These are phyloP conservation scores for Suhomyces chickasaworum DNA, from an alignment of 1,139 yeast species.

Conservation along the genomic window DNA sequence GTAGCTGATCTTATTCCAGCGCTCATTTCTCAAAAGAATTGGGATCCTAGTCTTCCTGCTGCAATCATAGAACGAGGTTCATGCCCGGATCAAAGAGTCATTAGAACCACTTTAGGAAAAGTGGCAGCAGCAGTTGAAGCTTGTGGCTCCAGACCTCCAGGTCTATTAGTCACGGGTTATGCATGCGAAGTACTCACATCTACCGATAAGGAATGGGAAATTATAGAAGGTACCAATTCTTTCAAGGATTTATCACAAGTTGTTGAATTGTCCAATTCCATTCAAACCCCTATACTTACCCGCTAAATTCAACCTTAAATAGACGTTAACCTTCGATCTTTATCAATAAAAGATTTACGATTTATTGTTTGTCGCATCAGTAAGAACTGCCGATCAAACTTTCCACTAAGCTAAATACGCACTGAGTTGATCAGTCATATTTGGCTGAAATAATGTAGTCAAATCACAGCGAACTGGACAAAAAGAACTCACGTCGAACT, in stretches of 20 bases:
- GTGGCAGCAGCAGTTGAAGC: constrained; percentile 73
- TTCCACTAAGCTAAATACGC: too few relatives aligned
- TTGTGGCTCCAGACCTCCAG: constrained; percentile 94
- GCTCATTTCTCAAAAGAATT: constrained; percentile 52
- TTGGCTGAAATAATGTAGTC: too few relatives aligned
- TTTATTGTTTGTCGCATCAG: too few relatives aligned
- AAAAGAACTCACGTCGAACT: too few relatives aligned
- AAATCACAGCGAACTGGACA: too few relatives aligned
- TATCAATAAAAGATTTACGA: too few relatives aligned
- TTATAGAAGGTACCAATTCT: constrained; percentile 58
- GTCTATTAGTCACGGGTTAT: constrained; percentile 78
- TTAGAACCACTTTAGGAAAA: constrained; percentile 67
- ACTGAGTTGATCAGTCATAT: too few relatives aligned
- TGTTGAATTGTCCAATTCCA: not conserved
- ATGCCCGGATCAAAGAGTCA: constrained; percentile 88
- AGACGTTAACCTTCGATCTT: not conserved
- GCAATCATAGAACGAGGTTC: constrained; percentile 90
- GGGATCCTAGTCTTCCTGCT: constrained; percentile 77
- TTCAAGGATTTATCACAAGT: not conserved
- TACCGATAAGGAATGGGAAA: constrained; percentile 45
- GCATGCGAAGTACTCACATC: constrained; percentile 65
- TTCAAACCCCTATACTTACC: not conserved
- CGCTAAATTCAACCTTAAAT: not conserved
- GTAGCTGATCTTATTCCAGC: constrained; percentile 66
- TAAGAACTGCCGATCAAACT: too few relatives aligned